A percentile compares a stretch with the other conserved stretches of the same genome.
Evolutionary conservation across 2,329 filamentous ascomycete species (phyloP).

Genomic region (Nothopassalora personata): DNA sequence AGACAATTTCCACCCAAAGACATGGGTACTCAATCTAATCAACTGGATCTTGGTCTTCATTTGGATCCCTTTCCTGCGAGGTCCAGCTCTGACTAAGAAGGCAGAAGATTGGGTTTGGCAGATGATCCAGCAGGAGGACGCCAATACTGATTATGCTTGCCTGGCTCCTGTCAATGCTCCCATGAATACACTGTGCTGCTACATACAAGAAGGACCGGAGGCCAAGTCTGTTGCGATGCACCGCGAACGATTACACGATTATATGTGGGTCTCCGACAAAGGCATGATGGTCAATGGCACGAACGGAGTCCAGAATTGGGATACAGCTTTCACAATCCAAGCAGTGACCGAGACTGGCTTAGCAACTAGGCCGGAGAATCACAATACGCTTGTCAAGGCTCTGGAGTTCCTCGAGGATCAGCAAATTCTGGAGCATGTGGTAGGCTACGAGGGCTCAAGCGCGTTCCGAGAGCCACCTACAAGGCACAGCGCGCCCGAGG

Average conservation of each 20-base stretch:
- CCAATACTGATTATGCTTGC: constrained; percentile 81
- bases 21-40: constrained; percentile 69
- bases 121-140: constrained; percentile 83
- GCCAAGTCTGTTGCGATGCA: constrained; percentile 68
- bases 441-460: constrained; percentile 64
- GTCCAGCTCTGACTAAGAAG: constrained; percentile 58
- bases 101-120: constrained; percentile 79
- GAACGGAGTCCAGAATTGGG: constrained; percentile 97
- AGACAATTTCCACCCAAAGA: constrained; percentile 93
- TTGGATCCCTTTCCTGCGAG: constrained; percentile 72
- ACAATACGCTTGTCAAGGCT: constrained; percentile 75
- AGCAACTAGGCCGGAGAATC: constrained; percentile 69
- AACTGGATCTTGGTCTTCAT: constrained; percentile 77
- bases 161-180: constrained; percentile 85
- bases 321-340: constrained; percentile 86
- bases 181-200: constrained; percentile 85
- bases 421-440: constrained; percentile 79
- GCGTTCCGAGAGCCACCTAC: constrained; percentile 31
- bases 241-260: constrained; percentile 76
- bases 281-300: constrained; percentile 95
- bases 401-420: constrained; percentile 83
- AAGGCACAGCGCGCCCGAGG: constrained; percentile 24
- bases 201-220: constrained; percentile 75
- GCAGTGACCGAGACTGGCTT: constrained; percentile 74
- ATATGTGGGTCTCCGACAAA: constrained; percentile 84